phyloP scores from a whole-genome alignment of 2,329 filamentous ascomycete species.

The Sporothrix humicola region DNA sequence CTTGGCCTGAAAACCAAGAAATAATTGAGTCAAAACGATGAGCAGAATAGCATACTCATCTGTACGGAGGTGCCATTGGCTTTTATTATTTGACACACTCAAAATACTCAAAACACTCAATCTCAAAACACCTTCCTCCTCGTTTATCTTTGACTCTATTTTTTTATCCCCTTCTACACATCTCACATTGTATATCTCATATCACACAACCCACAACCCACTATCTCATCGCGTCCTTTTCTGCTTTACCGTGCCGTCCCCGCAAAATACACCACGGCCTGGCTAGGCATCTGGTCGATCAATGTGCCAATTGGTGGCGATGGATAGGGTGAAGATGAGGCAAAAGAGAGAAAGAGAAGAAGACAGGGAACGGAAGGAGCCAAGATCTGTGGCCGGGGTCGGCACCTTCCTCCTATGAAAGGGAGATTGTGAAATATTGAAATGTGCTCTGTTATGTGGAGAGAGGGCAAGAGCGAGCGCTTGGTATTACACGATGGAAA shows the following conservation, averaged over 20 bases:
- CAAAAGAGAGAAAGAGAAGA: neutral
- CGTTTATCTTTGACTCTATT: neutral
- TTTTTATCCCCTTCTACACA: neutral
- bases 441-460: neutral
- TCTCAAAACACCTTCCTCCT: neutral
- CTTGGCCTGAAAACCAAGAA: too few species aligned
- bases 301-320: neutral
- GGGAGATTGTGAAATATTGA: neutral
- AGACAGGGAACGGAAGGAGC: neutral
- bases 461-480: neutral
- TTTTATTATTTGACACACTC: neutral
- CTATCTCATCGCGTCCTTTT: neutral
- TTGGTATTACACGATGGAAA: neutral
- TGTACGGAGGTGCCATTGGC: too few species aligned
- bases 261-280: constrained; percentile 11
- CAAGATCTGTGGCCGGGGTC: neutral
- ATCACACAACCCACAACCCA: constrained; percentile 5
- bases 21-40: too few species aligned
- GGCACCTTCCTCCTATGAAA: neutral
- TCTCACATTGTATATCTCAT: neutral
- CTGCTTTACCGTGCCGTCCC: constrained; percentile 7
- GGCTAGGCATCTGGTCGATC: neutral
- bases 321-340: neutral
- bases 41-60: too few species aligned
- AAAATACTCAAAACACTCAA: neutral